Base-by-base conservation (phyloP, 2,329 filamentous ascomycete genomes). In the Diaporthe helianthi region DNA sequence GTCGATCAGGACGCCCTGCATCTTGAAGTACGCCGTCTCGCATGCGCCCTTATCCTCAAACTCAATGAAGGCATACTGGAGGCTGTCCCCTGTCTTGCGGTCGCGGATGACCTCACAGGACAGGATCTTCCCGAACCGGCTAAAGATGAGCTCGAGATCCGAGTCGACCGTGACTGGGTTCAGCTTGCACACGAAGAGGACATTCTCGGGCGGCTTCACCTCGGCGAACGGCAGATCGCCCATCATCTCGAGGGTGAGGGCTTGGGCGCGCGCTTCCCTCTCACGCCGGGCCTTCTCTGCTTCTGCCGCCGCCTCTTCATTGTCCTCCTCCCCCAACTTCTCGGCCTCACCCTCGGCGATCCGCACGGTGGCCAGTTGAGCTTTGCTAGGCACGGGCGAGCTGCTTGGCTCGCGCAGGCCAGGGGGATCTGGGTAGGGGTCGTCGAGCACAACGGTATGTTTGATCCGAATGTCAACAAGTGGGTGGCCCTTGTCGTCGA, bases 41-140 rank as follows among this genome's bases (percentile, higher is more conserved):
- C 96, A 98, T 65, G 95, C 92, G 73, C 91, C 89, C 81, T 98
- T 96, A 67, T 97, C 92, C 69, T 95, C 93, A 76, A 95, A 99
- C 78, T 99, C 96, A 76, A 99, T 97, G 75, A 99, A 99, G 1
- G 96, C 94, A 78, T 99, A 99, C 79, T 99, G 96, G 60, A 99
- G 82, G 76, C 93, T 97, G 80, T 99, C 96, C 4, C 94, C 94
- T 0, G 95, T 98, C 76, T 93, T 93, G 77, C 92, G 93, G 79
- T 99, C 96, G 60, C 95, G 87, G 72, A 99, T 98, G 41, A 99
- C 93, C 81, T 99, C 96, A 78, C 96, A 99, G 55, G 93, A 97
- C 29, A 98, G 80, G 51, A 99, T 97, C 77, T 92, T 95, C 74
- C 96, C 96, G 75, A 99, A 99, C 0, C 96, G 94, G 68, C 93